Percentiles rank a stretch among this genome's conserved stretches.
These are phyloP conservation scores for Neurospora hispaniola DNA, from an alignment of 495 filamentous ascomycete genomes.

Conservation along the genomic window DNA sequence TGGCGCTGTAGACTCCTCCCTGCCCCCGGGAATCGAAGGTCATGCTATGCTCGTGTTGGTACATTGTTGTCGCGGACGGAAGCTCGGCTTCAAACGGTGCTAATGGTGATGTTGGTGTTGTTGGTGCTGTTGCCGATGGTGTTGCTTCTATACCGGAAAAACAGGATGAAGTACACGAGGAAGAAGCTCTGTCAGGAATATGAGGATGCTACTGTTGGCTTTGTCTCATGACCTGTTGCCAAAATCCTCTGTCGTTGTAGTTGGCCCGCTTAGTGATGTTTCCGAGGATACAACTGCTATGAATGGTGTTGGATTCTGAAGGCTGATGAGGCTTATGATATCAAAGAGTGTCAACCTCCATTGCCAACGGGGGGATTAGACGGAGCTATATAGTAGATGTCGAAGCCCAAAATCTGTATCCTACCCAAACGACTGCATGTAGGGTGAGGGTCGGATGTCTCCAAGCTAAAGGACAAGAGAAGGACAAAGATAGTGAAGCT, in stretches of 20 bases:
- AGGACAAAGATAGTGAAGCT: background rate
- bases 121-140: background rate
- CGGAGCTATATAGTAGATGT: background rate
- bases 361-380: background rate
- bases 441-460: background rate
- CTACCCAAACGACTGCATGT: background rate
- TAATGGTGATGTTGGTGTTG: background rate
- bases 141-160: background rate
- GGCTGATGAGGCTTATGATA: background rate
- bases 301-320: background rate
- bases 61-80: slow-evolving; percentile 10
- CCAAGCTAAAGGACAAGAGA: background rate
- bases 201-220: background rate
- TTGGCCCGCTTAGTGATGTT: background rate
- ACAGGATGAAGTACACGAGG: background rate
- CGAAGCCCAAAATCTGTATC: background rate
- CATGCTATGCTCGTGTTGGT: slow-evolving; percentile 25
- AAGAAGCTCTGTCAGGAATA: slow-evolving; percentile 1
- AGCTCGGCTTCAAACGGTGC: background rate
- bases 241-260: background rate
- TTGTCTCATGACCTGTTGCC: background rate
- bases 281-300: background rate
- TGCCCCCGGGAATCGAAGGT: slow-evolving; percentile 19
- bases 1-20: background rate
- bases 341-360: background rate